These are phyloP conservation scores for Stramenopiles sp. DNA, from an alignment of 352 stramenopile species.

Conservation along the genomic window DNA sequence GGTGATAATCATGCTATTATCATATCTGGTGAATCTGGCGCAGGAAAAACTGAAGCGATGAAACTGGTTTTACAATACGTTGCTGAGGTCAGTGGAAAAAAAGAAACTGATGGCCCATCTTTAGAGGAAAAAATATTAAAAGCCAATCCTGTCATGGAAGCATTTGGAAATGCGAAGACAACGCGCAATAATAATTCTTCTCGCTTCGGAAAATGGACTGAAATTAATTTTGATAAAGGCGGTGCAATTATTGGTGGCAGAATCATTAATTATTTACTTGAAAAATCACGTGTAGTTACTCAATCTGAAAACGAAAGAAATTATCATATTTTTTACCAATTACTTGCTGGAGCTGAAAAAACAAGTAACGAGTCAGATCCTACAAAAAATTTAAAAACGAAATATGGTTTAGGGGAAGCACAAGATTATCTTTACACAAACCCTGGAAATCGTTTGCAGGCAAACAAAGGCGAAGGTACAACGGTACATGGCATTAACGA, in stretches of 20 bases:
- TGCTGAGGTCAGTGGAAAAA: constrained; percentile 23
- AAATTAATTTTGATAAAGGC: constrained; percentile 47
- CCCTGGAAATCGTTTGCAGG: constrained; percentile 12
- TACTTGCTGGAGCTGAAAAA: constrained; percentile 46
- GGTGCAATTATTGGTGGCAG: constrained; percentile 20
- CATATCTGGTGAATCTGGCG: constrained; percentile 54
- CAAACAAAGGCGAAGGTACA: neutral
- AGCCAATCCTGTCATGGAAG: constrained; percentile 57
- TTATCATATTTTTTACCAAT: constrained; percentile 98
- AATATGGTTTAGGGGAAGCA: constrained; percentile 37
- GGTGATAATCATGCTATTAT: constrained; percentile 40
- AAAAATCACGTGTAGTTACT: constrained; percentile 86
- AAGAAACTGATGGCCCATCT: constrained; percentile 13
- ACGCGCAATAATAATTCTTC: constrained; percentile 60
- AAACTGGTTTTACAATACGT: constrained; percentile 65
- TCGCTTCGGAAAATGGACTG: constrained; percentile 65
- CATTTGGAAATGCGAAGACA: constrained; percentile 62
- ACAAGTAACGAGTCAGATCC: neutral
- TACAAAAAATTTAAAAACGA: constrained; percentile 3
- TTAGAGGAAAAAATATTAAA: constrained; percentile 25
- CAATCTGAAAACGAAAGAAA: constrained; percentile 80
- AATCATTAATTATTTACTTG: constrained; percentile 86
- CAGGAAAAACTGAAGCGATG: constrained; percentile 58
- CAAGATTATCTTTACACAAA: constrained; percentile 52
- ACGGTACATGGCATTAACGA: constrained; percentile 32